Evolutionary conservation across 352 stramenopile genomes (phyloP).

Genomic region (Phytophthora hibernalis): DNA sequence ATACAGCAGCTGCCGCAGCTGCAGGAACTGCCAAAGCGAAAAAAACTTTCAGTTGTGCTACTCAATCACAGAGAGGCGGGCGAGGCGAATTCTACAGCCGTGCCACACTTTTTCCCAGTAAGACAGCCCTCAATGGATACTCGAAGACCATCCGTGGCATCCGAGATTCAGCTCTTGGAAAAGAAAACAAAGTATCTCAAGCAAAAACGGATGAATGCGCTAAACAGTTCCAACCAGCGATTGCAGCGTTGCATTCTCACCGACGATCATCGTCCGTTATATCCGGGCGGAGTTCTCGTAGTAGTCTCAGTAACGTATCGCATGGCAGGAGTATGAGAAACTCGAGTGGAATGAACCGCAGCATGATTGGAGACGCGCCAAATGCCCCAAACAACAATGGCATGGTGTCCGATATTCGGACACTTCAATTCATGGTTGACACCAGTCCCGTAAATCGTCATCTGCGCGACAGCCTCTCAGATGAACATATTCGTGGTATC

Average conservation of each 20-base stretch:
- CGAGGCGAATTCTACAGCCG: neutral
- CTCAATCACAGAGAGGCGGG: conserved; percentile 9
- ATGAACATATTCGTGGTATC: conserved; percentile 44
- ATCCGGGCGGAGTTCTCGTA: conserved; percentile 13
- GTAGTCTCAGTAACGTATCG: conserved; percentile 16
- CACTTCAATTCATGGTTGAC: conserved; percentile 55
- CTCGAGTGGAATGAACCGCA: conserved; percentile 25
- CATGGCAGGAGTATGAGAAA: conserved; percentile 17
- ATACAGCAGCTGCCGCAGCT: conserved; percentile 6
- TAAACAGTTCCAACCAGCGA: conserved; percentile 36
- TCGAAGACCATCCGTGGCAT: conserved; percentile 34
- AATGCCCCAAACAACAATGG: neutral
- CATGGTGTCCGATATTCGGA: conserved; percentile 18
- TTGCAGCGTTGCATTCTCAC: conserved; percentile 13
- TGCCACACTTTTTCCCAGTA: neutral
- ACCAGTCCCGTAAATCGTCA: conserved; percentile 72
- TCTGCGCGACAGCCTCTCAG: conserved; percentile 45
- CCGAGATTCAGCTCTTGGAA: conserved; percentile 58
- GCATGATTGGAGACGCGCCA: conserved; percentile 23
- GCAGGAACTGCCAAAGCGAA: conserved; percentile 20
- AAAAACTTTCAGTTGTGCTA: conserved; percentile 12
- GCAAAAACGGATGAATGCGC: conserved; percentile 50
- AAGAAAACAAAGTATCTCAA: conserved; percentile 73
- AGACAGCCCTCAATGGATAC: neutral
- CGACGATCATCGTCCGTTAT: conserved; percentile 24